Evolutionary conservation across 148 eudicot genomes (phyloP), one percentile per base, ranked within the genome.

Genomic region (Suaeda aralocaspica): DNA sequence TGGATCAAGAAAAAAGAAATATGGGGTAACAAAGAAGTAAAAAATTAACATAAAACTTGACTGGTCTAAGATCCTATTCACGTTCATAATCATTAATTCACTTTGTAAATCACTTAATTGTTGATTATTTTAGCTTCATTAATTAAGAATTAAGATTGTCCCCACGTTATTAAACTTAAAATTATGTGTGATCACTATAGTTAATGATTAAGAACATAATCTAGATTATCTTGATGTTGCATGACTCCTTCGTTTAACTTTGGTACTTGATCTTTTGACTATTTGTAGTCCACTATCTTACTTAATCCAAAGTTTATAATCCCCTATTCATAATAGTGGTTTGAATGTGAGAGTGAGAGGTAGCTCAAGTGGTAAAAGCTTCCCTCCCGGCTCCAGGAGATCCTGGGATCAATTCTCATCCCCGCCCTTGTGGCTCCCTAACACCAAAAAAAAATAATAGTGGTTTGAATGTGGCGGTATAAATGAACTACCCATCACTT

Each of bases 11-110:
- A 77, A 68, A 69, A 36, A 19, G 21, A 8, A 18, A 22, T 6
- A 31, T 14, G 31, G 24, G 28, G 34, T 22, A 36, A 62, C 59
- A 68, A 62, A 66, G n/a, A 21, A 28, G 4, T 41, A 13, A 5
- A 34, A 70, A 34, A 50, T 52, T 33, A 77, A 34, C 48, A 26
- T 10, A 29, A 3, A 64, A 66, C 57, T 77, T 71, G 79, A 76
- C 60, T 76, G 50, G 79, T 76, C 79, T 76, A 70, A 70, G 53
- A 45, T 63, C 70, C 52, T 4, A 59, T 71, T 71, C 18, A 51
- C 51, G 57, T 64, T 22, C 31, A 55, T 69, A 56, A 76, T 56
- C 59, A 64, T 57, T 48, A 55, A 56, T 36, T 50, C 33, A 51
- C 71, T 76, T 70, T 53, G 46, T 24, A 45, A 33, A 33, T 49